Conservation (phyloP, 208 protist species). For the Tritrichomonas musculus region DNA sequence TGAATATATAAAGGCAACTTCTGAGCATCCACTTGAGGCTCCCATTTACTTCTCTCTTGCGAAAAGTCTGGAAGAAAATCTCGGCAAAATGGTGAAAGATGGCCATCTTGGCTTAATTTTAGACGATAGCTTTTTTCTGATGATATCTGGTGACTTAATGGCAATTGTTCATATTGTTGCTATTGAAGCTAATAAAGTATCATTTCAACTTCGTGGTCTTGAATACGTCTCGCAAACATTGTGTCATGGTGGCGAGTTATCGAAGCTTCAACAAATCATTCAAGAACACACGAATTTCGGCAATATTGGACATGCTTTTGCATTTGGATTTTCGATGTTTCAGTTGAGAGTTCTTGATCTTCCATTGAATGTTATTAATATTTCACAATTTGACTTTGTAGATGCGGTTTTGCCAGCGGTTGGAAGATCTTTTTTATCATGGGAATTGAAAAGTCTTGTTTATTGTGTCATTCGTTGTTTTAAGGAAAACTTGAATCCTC, state of each 20-base stretch:
- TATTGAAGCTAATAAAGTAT: slow-evolving; percentile 4
- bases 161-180: slow-evolving; percentile 7
- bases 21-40: slow-evolving; percentile 12
- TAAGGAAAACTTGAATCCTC: neutral
- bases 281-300: neutral
- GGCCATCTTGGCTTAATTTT: neutral
- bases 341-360: neutral
- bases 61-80: neutral
- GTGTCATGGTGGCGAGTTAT: neutral
- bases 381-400: neutral
- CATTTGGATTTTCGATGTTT: neutral
- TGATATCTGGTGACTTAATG: neutral
- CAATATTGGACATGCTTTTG: neutral
- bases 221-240: neutral
- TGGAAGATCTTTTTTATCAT: neutral
- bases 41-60: neutral
- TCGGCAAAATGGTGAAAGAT: slow-evolving; percentile 30
- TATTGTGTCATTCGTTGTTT: neutral
- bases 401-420: neutral
- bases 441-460: neutral
- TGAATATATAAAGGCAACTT: neutral
- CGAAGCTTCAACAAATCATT: neutral
- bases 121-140: slow-evolving; percentile 6
- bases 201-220: neutral
- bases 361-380: neutral